Conservation (phyloP, 495 filamentous ascomycete genomes). For the Penicillium bialowiezense region DNA sequence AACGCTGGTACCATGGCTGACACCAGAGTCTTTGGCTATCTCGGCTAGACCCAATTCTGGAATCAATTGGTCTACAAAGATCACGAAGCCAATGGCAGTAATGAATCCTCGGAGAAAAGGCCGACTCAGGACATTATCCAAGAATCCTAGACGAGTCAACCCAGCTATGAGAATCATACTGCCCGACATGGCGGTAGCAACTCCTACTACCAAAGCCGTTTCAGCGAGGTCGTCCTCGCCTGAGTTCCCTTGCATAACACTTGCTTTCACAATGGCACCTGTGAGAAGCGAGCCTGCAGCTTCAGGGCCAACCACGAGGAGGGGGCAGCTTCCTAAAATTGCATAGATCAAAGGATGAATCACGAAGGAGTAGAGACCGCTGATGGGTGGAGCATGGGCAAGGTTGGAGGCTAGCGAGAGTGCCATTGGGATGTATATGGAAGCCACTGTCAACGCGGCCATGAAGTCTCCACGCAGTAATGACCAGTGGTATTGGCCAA, state of each 20-base stretch:
- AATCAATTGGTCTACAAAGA: conserved; percentile 90
- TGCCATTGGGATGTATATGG: conserved; percentile 97
- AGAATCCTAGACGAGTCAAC: conserved; percentile 79
- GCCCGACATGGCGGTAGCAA: conserved; percentile 83
- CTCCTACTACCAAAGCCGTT: conserved; percentile 82
- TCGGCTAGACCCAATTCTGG: conserved; percentile 79
- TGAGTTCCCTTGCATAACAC: conserved; percentile 64
- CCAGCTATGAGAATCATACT: conserved; percentile 83
- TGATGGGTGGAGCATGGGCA: conserved; percentile 87
- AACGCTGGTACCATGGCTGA: conserved; percentile 79
- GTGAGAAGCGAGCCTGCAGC: conserved; percentile 89
- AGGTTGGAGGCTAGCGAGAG: conserved; percentile 92
- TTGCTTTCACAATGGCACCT: conserved; percentile 77
- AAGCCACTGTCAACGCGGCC: conserved; percentile 85
- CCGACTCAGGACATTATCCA: conserved; percentile 90
- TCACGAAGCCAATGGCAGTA: conserved; percentile 92
- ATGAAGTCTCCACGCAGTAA: conserved; percentile 84
- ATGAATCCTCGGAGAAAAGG: conserved; percentile 96
- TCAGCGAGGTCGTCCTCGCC: conserved; percentile 66
- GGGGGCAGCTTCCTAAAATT: conserved; percentile 82
- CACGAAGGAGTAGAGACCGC: conserved; percentile 93
- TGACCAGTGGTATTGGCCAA: conserved; percentile 74
- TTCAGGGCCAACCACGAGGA: conserved; percentile 94
- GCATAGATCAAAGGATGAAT: conserved; percentile 90
- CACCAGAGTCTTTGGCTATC: conserved; percentile 53